Conservation (phyloP, 2,329 filamentous ascomycete genomes). For the Metarhizium guizhouense region DNA sequence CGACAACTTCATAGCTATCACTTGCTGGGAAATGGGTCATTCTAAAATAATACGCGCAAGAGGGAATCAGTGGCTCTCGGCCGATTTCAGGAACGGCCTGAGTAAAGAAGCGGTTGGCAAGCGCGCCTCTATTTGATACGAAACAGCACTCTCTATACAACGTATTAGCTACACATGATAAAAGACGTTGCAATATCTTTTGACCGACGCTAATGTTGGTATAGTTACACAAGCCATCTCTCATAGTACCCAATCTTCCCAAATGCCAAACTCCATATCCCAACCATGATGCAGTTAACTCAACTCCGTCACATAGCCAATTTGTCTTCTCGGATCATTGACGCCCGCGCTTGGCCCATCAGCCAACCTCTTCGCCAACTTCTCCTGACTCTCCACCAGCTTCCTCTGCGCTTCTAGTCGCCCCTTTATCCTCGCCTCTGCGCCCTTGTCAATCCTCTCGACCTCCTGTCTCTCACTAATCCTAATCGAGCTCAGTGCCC, state of each 20-base stretch:
- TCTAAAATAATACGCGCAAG: too few species aligned
- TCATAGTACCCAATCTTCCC: not conserved
- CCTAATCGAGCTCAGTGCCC: slow-evolving; percentile 38
- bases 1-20: too few species aligned
- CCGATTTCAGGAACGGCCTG: too few species aligned
- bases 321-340: slow-evolving; percentile 33
- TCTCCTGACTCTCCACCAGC: slow-evolving; percentile 39
- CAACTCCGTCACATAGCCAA: slow-evolving; percentile 48
- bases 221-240: too few species aligned
- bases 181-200: too few species aligned
- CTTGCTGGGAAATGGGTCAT: too few species aligned
- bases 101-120: too few species aligned
- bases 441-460: slow-evolving; percentile 36
- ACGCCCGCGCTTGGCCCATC: slow-evolving; percentile 19
- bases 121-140: too few species aligned
- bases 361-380: slow-evolving; percentile 34
- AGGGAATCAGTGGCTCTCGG: too few species aligned
- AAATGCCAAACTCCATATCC: not conserved
- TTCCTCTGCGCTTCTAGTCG: slow-evolving; percentile 42
- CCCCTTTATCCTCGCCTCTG: slow-evolving; percentile 35
- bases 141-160: too few species aligned
- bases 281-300: slow-evolving; percentile 13
- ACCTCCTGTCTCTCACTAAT: slow-evolving; percentile 42
- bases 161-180: too few species aligned
- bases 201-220: too few species aligned